Base-by-base conservation (phyloP, 2,329 filamentous ascomycete species). In the Pyrenochaeta sp. region DNA sequence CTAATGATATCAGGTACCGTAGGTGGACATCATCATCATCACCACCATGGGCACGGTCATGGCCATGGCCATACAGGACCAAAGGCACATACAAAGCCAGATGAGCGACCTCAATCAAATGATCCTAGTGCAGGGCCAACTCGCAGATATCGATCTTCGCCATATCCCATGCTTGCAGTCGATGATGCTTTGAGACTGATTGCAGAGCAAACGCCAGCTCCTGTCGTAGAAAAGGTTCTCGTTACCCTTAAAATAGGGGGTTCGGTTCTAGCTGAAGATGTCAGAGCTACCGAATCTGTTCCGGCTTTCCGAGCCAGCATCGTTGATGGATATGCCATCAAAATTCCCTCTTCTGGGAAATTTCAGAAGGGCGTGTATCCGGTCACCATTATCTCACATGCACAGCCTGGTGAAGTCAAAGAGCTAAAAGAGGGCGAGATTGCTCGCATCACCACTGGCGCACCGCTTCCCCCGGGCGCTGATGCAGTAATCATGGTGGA, bases 401-500 rank as follows among this genome's bases (percentile, higher is more conserved):
- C 95, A 10, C 85, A 91, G 14, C 86, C 92, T 0, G 85, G 88
- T 0, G 85, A 90, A 27, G 84, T 84, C 12, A 80, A 85, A 30
- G 76, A 85, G 1, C 78, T 97, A 2, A 82, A 88, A 48, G 81
- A 85, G 30, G 92, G 93, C 0, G 84, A 92, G 60, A 88, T 98
- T 47, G 90, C 94, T 0, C 85, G 95, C 41, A 97, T 99, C 64
- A 99, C 95, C 0, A 99, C 95, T 0, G 95, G 95, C 0, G 95
- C 95, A 5, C 94, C 95, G 10, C 79, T 99, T 0, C 95, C 95
- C 1, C 87, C 88, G 0, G 92, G 93, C 0, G 92, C 95, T 1
- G 96, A 91, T 21, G 89, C 94, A 0, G 93, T 99, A 4, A 89
- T 97, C 41, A 98, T 96, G 92, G 95, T 99, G 0, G 95, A 99